phyloP scores from a whole-genome alignment of 192 early-diverging fungal genomes.

The Rhizoclosmatium sp. region DNA sequence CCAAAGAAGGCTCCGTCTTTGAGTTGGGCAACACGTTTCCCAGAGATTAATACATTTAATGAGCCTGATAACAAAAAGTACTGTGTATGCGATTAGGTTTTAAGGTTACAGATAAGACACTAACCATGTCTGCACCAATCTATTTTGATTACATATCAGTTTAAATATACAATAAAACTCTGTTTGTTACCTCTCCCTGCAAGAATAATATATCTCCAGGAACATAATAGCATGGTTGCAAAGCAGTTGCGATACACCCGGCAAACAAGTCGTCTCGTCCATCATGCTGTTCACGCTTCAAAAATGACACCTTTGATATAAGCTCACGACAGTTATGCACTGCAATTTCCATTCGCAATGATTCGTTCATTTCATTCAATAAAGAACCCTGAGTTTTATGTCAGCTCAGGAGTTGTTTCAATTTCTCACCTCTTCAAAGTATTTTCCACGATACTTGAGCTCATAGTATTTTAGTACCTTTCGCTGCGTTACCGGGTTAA shows the following conservation, averaged over 20 bases:
- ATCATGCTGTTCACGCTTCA: constrained; percentile 46
- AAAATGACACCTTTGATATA: constrained; percentile 56
- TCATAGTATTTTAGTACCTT: constrained; percentile 41
- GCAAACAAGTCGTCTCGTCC: constrained; percentile 55
- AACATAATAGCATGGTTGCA: constrained; percentile 48
- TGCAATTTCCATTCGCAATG: constrained; percentile 55
- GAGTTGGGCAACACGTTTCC: constrained; percentile 31
- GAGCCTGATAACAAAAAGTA: constrained; percentile 44
- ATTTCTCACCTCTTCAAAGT: constrained; percentile 37
- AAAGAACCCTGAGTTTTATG: constrained; percentile 14
- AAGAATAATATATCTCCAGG: constrained; percentile 53
- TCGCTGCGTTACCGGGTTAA: constrained; percentile 14
- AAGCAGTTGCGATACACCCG: constrained; percentile 46
- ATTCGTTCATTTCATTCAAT: constrained; percentile 52
- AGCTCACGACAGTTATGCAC: constrained; percentile 57
- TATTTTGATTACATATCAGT: background rate
- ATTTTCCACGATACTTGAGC: constrained; percentile 47
- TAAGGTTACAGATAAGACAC: background rate
- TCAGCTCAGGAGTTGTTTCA: background rate
- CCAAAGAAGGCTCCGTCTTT: constrained; percentile 47
- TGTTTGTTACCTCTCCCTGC: constrained; percentile 39
- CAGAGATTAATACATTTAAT: constrained; percentile 27
- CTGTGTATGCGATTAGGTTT: background rate
- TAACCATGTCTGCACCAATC: constrained; percentile 1
- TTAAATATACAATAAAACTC: too few relatives aligned